Conservation (phyloP, 225 moss, liverwort and hornwort species). For the Thuidium tamariscinum region DNA sequence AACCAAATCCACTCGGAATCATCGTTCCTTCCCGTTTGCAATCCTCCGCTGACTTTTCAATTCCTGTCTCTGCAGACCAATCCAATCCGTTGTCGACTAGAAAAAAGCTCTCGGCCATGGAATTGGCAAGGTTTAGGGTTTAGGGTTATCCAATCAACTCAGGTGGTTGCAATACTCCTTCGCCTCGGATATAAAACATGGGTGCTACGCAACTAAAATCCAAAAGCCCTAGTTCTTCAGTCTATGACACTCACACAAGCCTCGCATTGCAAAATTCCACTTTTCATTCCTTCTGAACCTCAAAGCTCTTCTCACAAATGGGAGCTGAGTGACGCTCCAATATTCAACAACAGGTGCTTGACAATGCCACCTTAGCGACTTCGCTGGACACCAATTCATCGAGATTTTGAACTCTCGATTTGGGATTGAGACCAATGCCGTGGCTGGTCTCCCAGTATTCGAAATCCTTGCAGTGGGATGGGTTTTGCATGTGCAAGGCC, state of each 20-base stretch:
- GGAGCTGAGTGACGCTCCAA: background rate
- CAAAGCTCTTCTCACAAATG: background rate
- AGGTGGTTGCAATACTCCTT: background rate
- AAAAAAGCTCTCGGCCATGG: slow-evolving; percentile 21
- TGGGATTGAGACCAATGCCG: no score
- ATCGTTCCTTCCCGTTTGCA: background rate
- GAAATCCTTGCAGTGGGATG: no score
- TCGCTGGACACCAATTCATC: no score
- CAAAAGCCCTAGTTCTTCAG: background rate
- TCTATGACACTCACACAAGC: background rate
- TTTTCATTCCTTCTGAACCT: background rate
- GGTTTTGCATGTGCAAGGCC: no score
- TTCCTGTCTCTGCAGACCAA: no score
- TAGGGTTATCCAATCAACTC: slow-evolving; percentile 4
- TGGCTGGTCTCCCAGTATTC: no score
- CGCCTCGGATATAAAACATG: background rate
- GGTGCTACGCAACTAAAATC: background rate
- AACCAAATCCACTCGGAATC: background rate
- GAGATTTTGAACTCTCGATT: no score
- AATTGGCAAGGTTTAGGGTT: slow-evolving; percentile 5
- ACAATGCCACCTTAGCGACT: no score
- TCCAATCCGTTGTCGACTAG: no score
- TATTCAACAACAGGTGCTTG: no score
- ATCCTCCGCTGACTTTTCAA: no score
- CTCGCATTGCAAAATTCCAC: background rate